phyloP scores from a whole-genome alignment of 164 flowering plant species.

The Vitis riparia region DNA sequence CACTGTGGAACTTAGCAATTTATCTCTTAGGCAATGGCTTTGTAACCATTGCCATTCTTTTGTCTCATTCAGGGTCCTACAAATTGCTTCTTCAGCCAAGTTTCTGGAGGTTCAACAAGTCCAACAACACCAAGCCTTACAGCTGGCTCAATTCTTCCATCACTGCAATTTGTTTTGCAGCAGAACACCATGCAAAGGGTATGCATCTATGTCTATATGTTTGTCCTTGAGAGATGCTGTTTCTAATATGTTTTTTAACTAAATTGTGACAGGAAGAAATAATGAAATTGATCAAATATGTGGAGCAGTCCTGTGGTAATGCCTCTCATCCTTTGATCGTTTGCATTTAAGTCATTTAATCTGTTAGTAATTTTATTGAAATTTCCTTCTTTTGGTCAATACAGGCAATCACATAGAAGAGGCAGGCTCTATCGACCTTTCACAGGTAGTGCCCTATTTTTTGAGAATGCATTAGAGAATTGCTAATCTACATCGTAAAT shows the following conservation, averaged over 20 bases:
- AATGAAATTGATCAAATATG: slow-evolving; percentile 35
- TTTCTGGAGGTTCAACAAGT: slow-evolving; percentile 39
- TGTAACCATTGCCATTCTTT: slow-evolving; percentile 29
- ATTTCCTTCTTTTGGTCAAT: slow-evolving; percentile 7
- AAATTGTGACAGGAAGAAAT: slow-evolving; percentile 37
- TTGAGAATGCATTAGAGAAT: too few relatives aligned
- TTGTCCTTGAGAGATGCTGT: not conserved
- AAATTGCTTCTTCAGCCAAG: slow-evolving; percentile 30
- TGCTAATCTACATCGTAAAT: too few relatives aligned
- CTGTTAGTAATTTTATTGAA: not conserved
- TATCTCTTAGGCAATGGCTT: slow-evolving; percentile 35
- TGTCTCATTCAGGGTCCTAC: slow-evolving; percentile 48
- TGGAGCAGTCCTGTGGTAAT: slow-evolving; percentile 43
- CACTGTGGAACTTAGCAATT: slow-evolving; percentile 24
- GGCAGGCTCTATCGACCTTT: slow-evolving; percentile 18
- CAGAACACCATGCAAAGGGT: slow-evolving; percentile 41
- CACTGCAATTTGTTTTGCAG: slow-evolving; percentile 58
- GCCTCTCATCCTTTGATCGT: not conserved
- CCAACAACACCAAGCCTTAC: slow-evolving; percentile 27
- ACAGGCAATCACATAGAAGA: slow-evolving; percentile 38
- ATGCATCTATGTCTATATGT: slow-evolving; percentile 1
- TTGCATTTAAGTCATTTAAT: not conserved
- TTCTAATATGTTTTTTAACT: not conserved
- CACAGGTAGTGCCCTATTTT: slow-evolving; percentile 26
- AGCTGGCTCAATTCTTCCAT: slow-evolving; percentile 57